Evolutionary conservation across 192 early-diverging fungal species (phyloP), one percentile per base, ranked within the genome.

Genomic region (Chytriomyces hyalinus): DNA sequence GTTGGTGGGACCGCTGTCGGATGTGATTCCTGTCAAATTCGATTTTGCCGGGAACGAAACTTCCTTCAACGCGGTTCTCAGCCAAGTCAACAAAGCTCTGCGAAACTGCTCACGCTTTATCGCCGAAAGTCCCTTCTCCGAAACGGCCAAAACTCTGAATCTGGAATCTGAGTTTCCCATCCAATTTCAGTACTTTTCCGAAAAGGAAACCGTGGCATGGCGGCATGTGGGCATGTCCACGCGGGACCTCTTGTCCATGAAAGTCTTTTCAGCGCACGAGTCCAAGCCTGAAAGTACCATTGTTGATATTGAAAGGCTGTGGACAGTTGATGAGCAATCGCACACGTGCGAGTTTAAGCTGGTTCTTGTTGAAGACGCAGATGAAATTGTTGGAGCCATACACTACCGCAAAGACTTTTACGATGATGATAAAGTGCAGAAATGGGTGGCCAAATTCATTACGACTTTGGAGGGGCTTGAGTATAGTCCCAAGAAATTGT

Each of bases 401-500:
- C 49, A 65, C 7, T 89, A 82, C 67, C 57, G 78, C 2, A 76
- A 61, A 26, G 76, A 78, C 47, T 62, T 67, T 24, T 89, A 80
- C 78, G 80, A 83, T 57, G 82, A 80, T 13, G 86, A 84, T 15
- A 80, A 81, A 65, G 75, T 89, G 10, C 49, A 70, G 8, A 85
- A 84, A 69, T 89, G 87, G 87, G 75, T 77, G 17, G 79, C 46
- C 22, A 89, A 89, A 67, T 83, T 76, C 45, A 66, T 63, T 22
- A 78, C 85, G 24, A 89, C 81, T 3, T 67, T 89, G 53, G 83
- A 85, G 48, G 80, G 82, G 3, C 80, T 89, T 24, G 87, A 89
- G 22, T 67, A 59, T 63, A 75, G 80, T 0, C 49, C 83, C 44
- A 50, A 86, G 43, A 76, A 87, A 50, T 59, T 89, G 24, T 22